Conservation (phyloP, 2,329 filamentous ascomycete species). For the Aureobasidium lini region DNA sequence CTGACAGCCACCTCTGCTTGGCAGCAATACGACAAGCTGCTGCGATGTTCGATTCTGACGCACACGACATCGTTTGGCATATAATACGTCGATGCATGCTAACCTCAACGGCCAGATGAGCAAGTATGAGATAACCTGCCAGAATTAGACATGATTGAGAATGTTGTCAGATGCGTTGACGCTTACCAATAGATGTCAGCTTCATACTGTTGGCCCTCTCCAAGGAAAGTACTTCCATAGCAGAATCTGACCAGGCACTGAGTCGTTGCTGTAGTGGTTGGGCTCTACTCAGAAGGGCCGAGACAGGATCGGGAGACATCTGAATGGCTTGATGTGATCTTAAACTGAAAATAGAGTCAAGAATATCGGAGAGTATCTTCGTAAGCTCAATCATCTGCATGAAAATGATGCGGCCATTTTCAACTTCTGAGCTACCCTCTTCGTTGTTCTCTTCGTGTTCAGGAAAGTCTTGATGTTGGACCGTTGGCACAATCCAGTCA, state of each 20-base stretch:
- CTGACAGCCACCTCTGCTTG: conserved; percentile 34
- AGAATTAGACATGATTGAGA: not conserved
- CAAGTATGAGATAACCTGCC: conserved; percentile 37
- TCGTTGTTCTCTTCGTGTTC: conserved; percentile 23
- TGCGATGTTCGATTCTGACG: conserved; percentile 26
- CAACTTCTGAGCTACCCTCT: conserved; percentile 25
- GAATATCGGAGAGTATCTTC: conserved; percentile 20
- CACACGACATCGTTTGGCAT: conserved; percentile 17
- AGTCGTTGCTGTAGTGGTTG: conserved; percentile 23
- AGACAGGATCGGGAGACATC: conserved; percentile 16
- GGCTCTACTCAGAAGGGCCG: conserved; percentile 18
- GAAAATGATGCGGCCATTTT: conserved; percentile 23
- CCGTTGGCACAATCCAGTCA: conserved; percentile 22
- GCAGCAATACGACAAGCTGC: conserved; percentile 36
- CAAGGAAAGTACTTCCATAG: conserved; percentile 22
- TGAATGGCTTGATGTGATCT: conserved; percentile 18
- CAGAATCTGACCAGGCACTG: conserved; percentile 21
- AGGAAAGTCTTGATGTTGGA: conserved; percentile 25
- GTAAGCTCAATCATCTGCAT: conserved; percentile 24
- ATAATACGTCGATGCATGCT: conserved; percentile 38
- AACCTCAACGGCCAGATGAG: conserved; percentile 40
- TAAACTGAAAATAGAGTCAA: conserved; percentile 20
- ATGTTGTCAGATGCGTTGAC: not conserved
- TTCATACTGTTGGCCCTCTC: conserved; percentile 23
- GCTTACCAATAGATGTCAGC: conserved; percentile 26